Evolutionary conservation across 2,329 filamentous ascomycete species (phyloP).

Genomic region (Colletotrichum higginsianum): DNA sequence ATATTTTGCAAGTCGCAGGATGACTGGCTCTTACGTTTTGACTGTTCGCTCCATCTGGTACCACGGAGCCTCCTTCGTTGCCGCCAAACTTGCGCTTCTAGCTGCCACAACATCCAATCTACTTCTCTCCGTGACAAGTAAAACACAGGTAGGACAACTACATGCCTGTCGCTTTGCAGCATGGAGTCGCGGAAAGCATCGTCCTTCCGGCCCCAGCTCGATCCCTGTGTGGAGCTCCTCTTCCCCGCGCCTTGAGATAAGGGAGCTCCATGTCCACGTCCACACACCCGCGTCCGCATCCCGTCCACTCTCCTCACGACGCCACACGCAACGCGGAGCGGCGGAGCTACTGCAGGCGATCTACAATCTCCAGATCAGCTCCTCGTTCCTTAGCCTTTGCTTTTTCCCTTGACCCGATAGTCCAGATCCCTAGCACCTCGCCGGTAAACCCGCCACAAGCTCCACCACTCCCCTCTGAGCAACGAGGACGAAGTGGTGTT

Average conservation of each 20-base stretch:
- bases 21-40: too few species aligned
- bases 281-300: too few species aligned
- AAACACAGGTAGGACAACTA: not conserved
- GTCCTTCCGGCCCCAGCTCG: not conserved
- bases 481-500: not conserved
- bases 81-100: too few species aligned
- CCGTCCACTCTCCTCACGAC: constrained; percentile 10
- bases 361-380: constrained; percentile 2
- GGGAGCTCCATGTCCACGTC: constrained; percentile 33
- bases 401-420: not conserved
- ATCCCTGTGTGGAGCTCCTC: constrained; percentile 25
- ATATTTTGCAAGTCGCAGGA: too few species aligned
- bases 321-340: constrained; percentile 7
- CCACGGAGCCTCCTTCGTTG: too few species aligned
- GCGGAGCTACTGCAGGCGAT: not conserved
- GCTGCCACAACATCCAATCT: too few species aligned
- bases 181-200: constrained; percentile 21
- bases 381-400: not conserved
- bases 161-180: not conserved
- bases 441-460: constrained; percentile 20
- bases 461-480: constrained; percentile 5
- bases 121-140: not conserved
- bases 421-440: not conserved
- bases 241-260: constrained; percentile 1
- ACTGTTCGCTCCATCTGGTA: too few species aligned